Percentiles rank a stretch among this genome's conserved stretches.
These are phyloP conservation scores for Chrysochromulina parva DNA, from an alignment of 78 protist species.

Conservation along the genomic window DNA sequence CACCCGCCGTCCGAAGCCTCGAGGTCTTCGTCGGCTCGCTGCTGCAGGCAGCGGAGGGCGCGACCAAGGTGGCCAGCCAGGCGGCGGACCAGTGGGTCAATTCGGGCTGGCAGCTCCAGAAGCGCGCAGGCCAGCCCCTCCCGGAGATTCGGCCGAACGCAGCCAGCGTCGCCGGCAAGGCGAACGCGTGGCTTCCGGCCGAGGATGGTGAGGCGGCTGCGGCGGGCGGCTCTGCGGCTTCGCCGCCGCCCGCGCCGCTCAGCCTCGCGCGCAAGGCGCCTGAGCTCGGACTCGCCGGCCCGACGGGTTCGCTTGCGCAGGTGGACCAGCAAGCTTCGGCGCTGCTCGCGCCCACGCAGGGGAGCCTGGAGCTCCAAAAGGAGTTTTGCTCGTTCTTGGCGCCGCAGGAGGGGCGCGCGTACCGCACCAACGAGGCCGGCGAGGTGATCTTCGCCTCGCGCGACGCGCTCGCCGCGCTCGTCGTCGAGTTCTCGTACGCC, in stretches of 20 bases:
- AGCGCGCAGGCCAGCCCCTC: neutral
- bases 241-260: neutral
- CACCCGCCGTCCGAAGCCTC: too few relatives aligned
- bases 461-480: neutral
- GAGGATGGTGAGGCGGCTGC: neutral
- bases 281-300: neutral
- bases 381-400: neutral
- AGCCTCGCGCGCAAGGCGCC: neutral
- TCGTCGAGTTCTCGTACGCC: neutral
- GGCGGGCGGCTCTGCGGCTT: neutral
- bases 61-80: neutral
- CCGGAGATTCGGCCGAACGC: slow-evolving; percentile 20
- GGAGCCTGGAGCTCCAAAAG: neutral
- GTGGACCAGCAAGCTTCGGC: too few relatives aligned
- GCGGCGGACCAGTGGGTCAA: neutral
- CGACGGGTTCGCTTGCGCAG: neutral
- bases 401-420: neutral
- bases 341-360: too few relatives aligned
- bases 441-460: neutral
- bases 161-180: neutral
- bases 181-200: too few relatives aligned
- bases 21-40: too few relatives aligned
- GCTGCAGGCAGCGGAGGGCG: too few relatives aligned
- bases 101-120: slow-evolving; percentile 9
- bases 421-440: neutral